Evolutionary conservation across 495 filamentous ascomycete genomes (phyloP).

Genomic region (Penicillium paradoxum): DNA sequence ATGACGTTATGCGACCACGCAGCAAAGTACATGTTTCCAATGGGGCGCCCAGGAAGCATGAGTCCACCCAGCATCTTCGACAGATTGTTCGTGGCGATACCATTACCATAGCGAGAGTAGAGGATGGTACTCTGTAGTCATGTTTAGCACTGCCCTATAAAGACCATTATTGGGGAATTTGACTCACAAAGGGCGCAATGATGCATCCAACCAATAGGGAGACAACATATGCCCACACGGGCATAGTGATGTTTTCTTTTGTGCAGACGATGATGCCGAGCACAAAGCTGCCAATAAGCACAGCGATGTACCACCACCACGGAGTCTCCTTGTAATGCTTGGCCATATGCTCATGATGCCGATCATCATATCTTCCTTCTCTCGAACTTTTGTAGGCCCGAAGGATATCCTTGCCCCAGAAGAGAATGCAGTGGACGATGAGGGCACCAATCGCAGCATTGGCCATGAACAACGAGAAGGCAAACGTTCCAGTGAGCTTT

Average conservation of each 20-base stretch:
- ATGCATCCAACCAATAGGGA: constrained; percentile 28
- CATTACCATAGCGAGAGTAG: constrained; percentile 32
- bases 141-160: neutral
- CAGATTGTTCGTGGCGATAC: constrained; percentile 36
- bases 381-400: constrained; percentile 25
- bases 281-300: constrained; percentile 45
- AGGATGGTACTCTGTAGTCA: constrained; percentile 25
- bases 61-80: constrained; percentile 37
- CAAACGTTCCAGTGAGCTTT: constrained; percentile 40
- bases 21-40: constrained; percentile 44
- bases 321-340: constrained; percentile 48
- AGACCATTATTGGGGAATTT: neutral
- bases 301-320: constrained; percentile 49
- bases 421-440: constrained; percentile 31
- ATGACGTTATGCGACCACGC: constrained; percentile 38
- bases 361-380: constrained; percentile 31
- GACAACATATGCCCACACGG: constrained; percentile 53
- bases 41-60: constrained; percentile 39
- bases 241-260: constrained; percentile 46
- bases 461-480: constrained; percentile 27
- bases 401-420: constrained; percentile 34
- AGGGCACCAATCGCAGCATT: constrained; percentile 36
- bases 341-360: constrained; percentile 43
- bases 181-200: constrained; percentile 32
- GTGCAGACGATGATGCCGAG: constrained; percentile 45